Conservation (phyloP, 106 monocot species). For the Platanthera zijinensis region DNA sequence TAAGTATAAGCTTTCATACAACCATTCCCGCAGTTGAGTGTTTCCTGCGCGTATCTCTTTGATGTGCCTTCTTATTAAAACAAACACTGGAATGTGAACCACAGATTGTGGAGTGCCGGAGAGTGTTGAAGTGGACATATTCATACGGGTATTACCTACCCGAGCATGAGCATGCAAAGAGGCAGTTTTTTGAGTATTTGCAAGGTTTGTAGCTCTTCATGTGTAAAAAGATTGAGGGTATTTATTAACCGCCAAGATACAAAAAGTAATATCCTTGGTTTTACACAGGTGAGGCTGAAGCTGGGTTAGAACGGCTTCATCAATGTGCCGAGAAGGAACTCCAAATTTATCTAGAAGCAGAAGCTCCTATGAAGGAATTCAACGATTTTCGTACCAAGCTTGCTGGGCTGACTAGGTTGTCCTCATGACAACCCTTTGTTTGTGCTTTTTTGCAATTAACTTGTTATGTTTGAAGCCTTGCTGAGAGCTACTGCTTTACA, state of each 20-base stretch:
- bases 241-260: neutral
- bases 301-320: constrained; percentile 93
- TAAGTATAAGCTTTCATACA: neutral
- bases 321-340: constrained; percentile 98
- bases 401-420: constrained; percentile 85
- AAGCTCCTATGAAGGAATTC: constrained; percentile 62
- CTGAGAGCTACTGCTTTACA: no score
- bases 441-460: no score
- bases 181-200: constrained; percentile 93
- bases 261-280: constrained; percentile 6
- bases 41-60: neutral
- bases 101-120: constrained; percentile 96
- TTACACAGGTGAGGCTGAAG: constrained; percentile 88
- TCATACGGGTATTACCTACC: constrained; percentile 95
- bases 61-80: neutral
- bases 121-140: constrained; percentile 98
- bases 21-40: neutral
- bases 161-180: constrained; percentile 88
- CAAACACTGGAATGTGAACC: neutral
- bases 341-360: constrained; percentile 52
- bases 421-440: neutral
- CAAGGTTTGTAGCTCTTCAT: constrained; percentile 51
- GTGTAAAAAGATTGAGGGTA: constrained; percentile 1
- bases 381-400: constrained; percentile 84
- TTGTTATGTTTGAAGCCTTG: no score